Evolutionary conservation across 1,139 yeast species (phyloP).

Genomic region (Blastobotrys capitulatus): DNA sequence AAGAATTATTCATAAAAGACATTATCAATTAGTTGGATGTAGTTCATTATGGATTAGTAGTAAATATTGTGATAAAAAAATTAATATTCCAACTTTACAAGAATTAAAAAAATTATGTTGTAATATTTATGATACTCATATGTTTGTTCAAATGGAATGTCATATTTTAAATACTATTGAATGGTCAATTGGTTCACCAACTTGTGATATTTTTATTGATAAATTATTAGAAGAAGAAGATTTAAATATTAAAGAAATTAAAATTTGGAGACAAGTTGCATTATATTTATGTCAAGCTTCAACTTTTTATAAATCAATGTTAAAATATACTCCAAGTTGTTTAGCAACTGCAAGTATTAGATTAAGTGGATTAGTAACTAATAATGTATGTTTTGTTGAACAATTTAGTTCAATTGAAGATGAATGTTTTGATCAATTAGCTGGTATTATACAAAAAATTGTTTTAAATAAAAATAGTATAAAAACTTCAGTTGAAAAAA

Average conservation of each 20-base stretch:
- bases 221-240: slow-evolving; percentile 12
- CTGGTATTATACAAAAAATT: neutral
- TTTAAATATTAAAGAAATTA: neutral
- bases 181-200: slow-evolving; percentile 69
- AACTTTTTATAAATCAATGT: slow-evolving; percentile 56
- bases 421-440: slow-evolving; percentile 5
- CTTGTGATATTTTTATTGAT: slow-evolving; percentile 34
- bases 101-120: slow-evolving; percentile 79
- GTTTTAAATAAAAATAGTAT: neutral
- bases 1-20: slow-evolving; percentile 85
- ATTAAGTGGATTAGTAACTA: slow-evolving; percentile 40
- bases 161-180: slow-evolving; percentile 80
- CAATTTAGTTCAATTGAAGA: neutral
- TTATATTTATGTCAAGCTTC: slow-evolving; percentile 73
- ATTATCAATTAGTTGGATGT: slow-evolving; percentile 88
- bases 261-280: slow-evolving; percentile 27
- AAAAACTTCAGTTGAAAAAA: slow-evolving; percentile 3
- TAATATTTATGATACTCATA: slow-evolving; percentile 76
- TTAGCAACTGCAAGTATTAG: slow-evolving; percentile 67
- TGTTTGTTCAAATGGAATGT: slow-evolving; percentile 94
- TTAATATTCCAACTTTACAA: slow-evolving; percentile 71
- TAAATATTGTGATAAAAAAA: slow-evolving; percentile 84
- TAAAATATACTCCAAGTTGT: slow-evolving; percentile 52
- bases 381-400: neutral
- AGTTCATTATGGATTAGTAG: slow-evolving; percentile 95